These are phyloP conservation scores for Penicillium turbatum DNA, from an alignment of 495 filamentous ascomycete species.

Conservation along the genomic window DNA sequence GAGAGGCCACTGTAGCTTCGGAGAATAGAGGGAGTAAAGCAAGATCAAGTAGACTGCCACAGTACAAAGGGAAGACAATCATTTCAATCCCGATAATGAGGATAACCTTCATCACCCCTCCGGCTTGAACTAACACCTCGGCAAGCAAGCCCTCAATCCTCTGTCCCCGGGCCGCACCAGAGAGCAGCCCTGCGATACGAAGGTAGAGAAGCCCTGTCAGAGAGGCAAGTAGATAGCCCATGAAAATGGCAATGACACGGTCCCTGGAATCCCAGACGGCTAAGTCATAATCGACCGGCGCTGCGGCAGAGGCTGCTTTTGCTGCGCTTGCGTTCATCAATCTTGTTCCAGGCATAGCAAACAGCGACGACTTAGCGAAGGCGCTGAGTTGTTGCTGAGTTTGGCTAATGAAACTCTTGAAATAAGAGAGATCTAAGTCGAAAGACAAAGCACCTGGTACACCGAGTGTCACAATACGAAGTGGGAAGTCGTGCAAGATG, in stretches of 20 bases:
- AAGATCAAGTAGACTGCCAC: conserved; percentile 82
- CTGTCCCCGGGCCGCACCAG: conserved; percentile 58
- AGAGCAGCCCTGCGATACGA: conserved; percentile 60
- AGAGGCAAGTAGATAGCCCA: conserved; percentile 75
- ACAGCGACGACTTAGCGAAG: conserved; percentile 18
- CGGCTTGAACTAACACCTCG: conserved; percentile 86
- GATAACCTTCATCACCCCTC: conserved; percentile 96
- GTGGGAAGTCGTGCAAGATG: conserved; percentile 38
- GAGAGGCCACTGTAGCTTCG: conserved; percentile 65
- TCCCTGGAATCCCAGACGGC: conserved; percentile 75
- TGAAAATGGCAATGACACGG: conserved; percentile 70
- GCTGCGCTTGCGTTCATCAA: conserved; percentile 24
- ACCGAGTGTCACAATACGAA: conserved; percentile 30
- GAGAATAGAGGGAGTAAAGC: conserved; percentile 88
- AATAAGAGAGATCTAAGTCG: conserved; percentile 13
- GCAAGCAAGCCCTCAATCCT: conserved; percentile 72
- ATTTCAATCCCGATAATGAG: conserved; percentile 99
- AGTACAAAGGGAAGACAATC: conserved; percentile 95
- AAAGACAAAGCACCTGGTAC: conserved; percentile 20
- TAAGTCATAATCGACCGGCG: conserved; percentile 53
- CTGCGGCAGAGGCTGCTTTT: conserved; percentile 17
- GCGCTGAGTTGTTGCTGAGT: conserved; percentile 21
- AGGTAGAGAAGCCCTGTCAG: conserved; percentile 74
- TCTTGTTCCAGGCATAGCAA: conserved; percentile 22
- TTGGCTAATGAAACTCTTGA: conserved; percentile 10